Evolutionary conservation across 225 moss, liverwort and hornwort genomes (phyloP).

Genomic region (Neckera pumila): DNA sequence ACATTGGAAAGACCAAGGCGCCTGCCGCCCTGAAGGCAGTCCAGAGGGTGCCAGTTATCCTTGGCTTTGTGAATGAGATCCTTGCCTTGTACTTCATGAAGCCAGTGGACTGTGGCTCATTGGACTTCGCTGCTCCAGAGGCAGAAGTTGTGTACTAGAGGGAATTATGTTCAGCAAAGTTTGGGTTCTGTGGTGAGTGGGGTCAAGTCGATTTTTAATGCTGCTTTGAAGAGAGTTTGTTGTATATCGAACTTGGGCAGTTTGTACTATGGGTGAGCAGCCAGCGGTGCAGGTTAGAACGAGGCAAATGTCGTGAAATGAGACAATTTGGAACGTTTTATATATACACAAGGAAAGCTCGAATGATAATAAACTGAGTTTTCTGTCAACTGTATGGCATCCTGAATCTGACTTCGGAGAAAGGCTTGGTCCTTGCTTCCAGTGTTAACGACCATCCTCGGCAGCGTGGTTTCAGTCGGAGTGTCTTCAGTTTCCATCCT

Average conservation of each 20-base stretch:
- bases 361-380: neutral
- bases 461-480: neutral
- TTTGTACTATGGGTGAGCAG: conserved; percentile 3
- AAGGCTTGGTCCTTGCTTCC: neutral
- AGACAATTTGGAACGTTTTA: neutral
- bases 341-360: conserved; percentile 4
- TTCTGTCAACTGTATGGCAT: neutral
- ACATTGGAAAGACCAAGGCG: conserved; percentile 34
- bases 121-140: conserved; percentile 59
- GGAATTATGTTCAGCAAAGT: neutral
- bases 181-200: neutral
- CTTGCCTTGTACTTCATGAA: conserved; percentile 79
- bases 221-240: neutral
- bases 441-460: neutral
- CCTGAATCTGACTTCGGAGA: neutral
- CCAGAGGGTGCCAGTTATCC: conserved; percentile 50
- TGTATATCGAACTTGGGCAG: conserved; percentile 5
- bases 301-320: neutral
- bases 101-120: conserved; percentile 80
- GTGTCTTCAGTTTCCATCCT: neutral
- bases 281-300: conserved; percentile 5
- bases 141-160: conserved; percentile 78
- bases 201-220: conserved; percentile 1
- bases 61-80: conserved; percentile 46
- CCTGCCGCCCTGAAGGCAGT: conserved; percentile 49